Evolutionary conservation across 2,329 filamentous ascomycete species (phyloP), one percentile per base, ranked within the genome.

Genomic region (Aureobasidium pullulans): DNA sequence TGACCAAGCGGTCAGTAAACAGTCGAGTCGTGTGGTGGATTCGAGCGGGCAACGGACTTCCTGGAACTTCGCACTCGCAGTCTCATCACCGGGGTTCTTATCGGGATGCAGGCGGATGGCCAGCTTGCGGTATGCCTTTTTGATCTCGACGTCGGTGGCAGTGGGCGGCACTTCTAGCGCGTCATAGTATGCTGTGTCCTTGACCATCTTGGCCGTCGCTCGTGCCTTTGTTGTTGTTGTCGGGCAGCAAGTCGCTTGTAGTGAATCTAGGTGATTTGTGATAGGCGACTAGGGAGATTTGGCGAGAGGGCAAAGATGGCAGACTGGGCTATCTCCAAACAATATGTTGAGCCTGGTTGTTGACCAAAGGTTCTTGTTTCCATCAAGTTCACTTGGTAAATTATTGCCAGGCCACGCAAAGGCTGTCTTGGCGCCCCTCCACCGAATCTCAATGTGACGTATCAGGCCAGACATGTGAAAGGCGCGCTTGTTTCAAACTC

Each of bases 21-120:
- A 32, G 31, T 16, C 15, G 28, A 29, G 28, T 37, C 13, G 16
- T 11, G 9, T 11, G 47, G n/a, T 16, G 9, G 8, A 10, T 19
- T 23, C 13, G 23, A 7, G 13, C 2, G n/a, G 50, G 32, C 32
- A 15, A 54, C 76, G 61, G 76, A 95, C 92, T 61, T 84, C 85
- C 77, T 99, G 94, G 76, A 99, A 99, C 74, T 92, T 93, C 70
- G 86, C 89, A 76, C 96, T 90, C 39, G 94, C 94, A 28, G 88
- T 90, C 65, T 94, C 92, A 72, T 99, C 94, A 69, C 92, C 90
- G 60, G 93, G 94, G 75, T 99, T 99, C 80, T 99, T 99, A 79
- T 99, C 94, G 64, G 90, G 90, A 74, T 96, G 93, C 69, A 96
- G 90, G 66, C 92, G 84, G 73, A 97, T 96, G 66, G 94, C 94